A percentile compares a stretch with the other conserved stretches of the same genome.
These are phyloP conservation scores for Cytospora piceae DNA, from an alignment of 2,329 filamentous ascomycete genomes.

Conservation along the genomic window DNA sequence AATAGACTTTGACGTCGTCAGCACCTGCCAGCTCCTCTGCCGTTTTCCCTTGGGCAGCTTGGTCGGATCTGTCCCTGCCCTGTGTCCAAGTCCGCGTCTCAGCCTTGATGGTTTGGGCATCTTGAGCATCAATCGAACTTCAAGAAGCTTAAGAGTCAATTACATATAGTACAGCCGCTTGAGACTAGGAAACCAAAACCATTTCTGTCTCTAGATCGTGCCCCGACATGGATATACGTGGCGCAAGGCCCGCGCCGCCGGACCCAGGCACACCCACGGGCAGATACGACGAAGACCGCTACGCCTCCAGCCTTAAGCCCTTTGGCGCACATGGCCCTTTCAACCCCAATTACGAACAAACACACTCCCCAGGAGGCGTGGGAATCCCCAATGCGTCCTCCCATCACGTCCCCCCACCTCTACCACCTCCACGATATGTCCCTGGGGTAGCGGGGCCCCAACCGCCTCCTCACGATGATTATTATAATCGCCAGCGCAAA, in stretches of 20 bases:
- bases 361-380: slow-evolving; percentile 39
- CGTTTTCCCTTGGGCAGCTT: too few relatives aligned
- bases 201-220: not conserved
- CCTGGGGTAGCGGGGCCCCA: slow-evolving; percentile 41
- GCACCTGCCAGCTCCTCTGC: not conserved
- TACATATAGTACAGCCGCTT: not conserved
- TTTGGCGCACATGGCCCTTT: slow-evolving; percentile 26
- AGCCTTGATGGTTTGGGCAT: not conserved
- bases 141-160: not conserved
- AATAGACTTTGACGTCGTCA: not conserved
- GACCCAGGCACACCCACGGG: slow-evolving; percentile 22
- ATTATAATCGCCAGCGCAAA: slow-evolving; percentile 31
- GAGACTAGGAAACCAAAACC: not conserved
- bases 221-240: slow-evolving; percentile 29
- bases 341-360: slow-evolving; percentile 19
- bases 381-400: slow-evolving; percentile 46
- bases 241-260: slow-evolving; percentile 24
- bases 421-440: slow-evolving; percentile 50
- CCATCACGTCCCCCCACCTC: slow-evolving; percentile 44
- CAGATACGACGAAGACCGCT: slow-evolving; percentile 22
- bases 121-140: not conserved
- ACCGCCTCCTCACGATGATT: slow-evolving; percentile 35
- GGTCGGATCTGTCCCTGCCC: not conserved
- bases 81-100: not conserved
- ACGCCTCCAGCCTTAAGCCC: slow-evolving; percentile 18